phyloP scores from a whole-genome alignment of 345 rosid species.

The Acer negundo region DNA sequence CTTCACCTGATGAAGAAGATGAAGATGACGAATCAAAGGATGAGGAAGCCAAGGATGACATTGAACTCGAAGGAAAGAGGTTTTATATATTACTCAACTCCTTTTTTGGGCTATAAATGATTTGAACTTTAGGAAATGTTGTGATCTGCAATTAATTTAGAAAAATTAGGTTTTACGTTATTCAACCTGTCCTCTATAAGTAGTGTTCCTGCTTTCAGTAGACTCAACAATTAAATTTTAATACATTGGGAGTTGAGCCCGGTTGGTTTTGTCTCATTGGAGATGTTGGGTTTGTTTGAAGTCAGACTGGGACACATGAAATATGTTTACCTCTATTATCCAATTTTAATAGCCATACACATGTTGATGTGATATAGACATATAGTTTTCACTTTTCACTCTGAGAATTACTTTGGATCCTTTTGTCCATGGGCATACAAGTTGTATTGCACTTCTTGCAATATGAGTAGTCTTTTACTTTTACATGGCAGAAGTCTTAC shows the following conservation, averaged over 20 bases:
- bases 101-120: not conserved
- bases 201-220: not conserved
- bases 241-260: not conserved
- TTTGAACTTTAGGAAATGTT: no score
- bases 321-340: not conserved
- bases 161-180: not conserved
- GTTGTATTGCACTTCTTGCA: not conserved
- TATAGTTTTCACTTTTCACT: not conserved
- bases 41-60: conserved; percentile 19
- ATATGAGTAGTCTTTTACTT: not conserved
- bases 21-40: conserved; percentile 17
- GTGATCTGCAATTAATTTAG: not conserved
- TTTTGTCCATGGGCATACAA: not conserved
- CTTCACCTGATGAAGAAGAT: conserved; percentile 39
- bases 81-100: conserved; percentile 4
- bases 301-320: not conserved
- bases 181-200: not conserved
- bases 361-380: not conserved
- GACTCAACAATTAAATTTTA: not conserved
- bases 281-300: not conserved
- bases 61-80: conserved; percentile 37
- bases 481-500: not conserved
- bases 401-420: not conserved
- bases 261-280: no score
- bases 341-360: not conserved